Evolutionary conservation across 176 grass and related monocot species (phyloP).

Genomic region (Metroxylon sagu): DNA sequence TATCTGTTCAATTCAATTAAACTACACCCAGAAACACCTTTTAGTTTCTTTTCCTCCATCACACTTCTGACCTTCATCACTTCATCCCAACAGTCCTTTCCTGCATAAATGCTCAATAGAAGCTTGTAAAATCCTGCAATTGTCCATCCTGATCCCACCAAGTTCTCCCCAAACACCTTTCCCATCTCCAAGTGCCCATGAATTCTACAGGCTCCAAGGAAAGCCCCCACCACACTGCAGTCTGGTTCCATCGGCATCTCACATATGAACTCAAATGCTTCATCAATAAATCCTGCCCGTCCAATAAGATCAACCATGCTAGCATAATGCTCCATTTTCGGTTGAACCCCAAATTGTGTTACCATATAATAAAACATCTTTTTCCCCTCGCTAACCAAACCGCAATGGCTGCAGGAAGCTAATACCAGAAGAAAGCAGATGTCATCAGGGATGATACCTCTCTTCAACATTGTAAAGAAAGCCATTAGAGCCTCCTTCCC

Average conservation of each 20-base stretch:
- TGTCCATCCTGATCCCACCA: not conserved
- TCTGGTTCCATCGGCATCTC: constrained; percentile 9
- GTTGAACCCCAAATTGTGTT: not conserved
- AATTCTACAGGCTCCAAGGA: constrained; percentile 12
- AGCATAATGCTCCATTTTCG: not conserved
- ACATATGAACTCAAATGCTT: not conserved
- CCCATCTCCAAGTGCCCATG: not conserved
- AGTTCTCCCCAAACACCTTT: not conserved
- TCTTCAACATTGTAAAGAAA: constrained; percentile 10
- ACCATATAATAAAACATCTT: constrained; percentile 6
- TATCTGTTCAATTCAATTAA: constrained; percentile 2
- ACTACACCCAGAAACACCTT: constrained; percentile 2
- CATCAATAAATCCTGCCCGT: constrained; percentile 1
- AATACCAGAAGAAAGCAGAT: constrained; percentile 4
- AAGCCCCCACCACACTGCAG: not conserved
- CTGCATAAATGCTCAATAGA: constrained; percentile 1
- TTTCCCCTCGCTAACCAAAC: not conserved
- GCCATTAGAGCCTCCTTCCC: constrained; percentile 1
- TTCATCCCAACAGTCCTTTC: not conserved
- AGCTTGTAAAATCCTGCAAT: constrained; percentile 10
- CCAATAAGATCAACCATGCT: constrained; percentile 9
- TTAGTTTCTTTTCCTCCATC: not conserved
- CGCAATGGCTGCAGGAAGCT: constrained; percentile 11
- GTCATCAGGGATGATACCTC: constrained; percentile 8
- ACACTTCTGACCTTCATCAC: constrained; percentile 11